Percentiles rank a stretch among this genome's conserved stretches.
phyloP scores from a whole-genome alignment of 2,329 filamentous ascomycete genomes.

The Tolypocladium ophioglossoides region DNA sequence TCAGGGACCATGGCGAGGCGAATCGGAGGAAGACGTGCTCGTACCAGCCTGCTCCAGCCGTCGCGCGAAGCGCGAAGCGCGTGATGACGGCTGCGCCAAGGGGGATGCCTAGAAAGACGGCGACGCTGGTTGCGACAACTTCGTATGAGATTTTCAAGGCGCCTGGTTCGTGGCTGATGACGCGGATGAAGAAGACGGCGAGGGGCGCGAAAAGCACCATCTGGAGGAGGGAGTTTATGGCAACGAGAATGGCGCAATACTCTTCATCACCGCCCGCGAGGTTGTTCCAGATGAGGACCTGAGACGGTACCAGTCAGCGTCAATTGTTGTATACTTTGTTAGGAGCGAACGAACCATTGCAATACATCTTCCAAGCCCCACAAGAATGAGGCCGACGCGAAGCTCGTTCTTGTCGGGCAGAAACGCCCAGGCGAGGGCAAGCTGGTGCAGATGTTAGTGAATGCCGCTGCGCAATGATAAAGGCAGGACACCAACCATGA shows the following conservation, averaged over 20 bases:
- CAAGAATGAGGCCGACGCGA: conserved; percentile 63
- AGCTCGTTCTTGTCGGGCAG: conserved; percentile 47
- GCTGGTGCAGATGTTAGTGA: conserved; percentile 24
- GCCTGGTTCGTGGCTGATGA: conserved; percentile 47
- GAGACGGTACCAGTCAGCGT: background rate
- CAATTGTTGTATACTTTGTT: background rate
- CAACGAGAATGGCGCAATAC: conserved; percentile 74
- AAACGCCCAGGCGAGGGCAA: conserved; percentile 57
- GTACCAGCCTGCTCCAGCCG: conserved; percentile 52
- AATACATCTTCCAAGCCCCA: conserved; percentile 77
- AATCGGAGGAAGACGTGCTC: conserved; percentile 58
- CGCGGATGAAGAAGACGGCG: conserved; percentile 56
- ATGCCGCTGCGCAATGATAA: background rate
- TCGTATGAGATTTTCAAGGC: conserved; percentile 41
- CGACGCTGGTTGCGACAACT: conserved; percentile 68
- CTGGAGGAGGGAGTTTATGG: conserved; percentile 64
- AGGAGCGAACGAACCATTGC: conserved; percentile 54
- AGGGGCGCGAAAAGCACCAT: conserved; percentile 64
- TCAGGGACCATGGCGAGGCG: conserved; percentile 62
- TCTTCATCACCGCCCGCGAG: conserved; percentile 64
- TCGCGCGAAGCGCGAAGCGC: conserved; percentile 46
- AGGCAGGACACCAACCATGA: conserved; percentile 51
- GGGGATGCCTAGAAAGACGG: conserved; percentile 76
- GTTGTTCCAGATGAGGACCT: conserved; percentile 57
- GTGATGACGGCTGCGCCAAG: conserved; percentile 72